Evolutionary conservation across 108 stramenopile genomes (phyloP), one percentile per base, ranked within the genome.

Genomic region (Stephanodiscus triporus): DNA sequence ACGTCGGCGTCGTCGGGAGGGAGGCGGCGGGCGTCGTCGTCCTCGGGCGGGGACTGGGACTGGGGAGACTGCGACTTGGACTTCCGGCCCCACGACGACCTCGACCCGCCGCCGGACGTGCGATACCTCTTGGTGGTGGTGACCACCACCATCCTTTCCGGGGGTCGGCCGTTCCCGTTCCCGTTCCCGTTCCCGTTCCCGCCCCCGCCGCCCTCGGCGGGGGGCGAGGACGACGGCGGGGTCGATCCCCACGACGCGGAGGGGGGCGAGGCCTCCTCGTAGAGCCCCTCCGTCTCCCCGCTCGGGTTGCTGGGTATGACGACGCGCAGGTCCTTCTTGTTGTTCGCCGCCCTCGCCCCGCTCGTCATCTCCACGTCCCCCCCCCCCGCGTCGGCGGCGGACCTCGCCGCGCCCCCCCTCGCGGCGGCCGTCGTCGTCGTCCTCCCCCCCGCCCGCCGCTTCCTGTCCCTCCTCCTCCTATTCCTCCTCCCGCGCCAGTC

Each of bases 401-500:
- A 9, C 32, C 36, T 34, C 53, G 20, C 53, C 36, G n/a, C 36
- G 20, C 34, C 26, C 16, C n/a, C 16, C 29, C 27, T 32, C 16
- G 56, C 56, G 29, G n/a, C n/a, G n/a, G n/a, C n/a, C n/a, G n/a
- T n/a, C n/a, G n/a, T n/a, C n/a, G n/a, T n/a, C n/a, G n/a, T n/a
- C n/a, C n/a, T 17, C 11, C 24, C 9, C 62, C 37, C 38, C 19
- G 29, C 34, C 14, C 23, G 38, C 64, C 9, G 48, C 42, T 45
- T 62, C 42, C 53, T 47, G 23, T 51, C 59, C 26, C 48, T 40
- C 20, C 68, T 57, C 37, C 64, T 67, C 22, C 77, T 56, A 27
- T 49, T 58, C 70, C 50, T 78, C 30, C 77, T 64, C 43, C 72
- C 72, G 32, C 77, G 54, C 65, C 71, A 78, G 65, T 78, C 77